Conservation (phyloP, 176 grass and related monocot species). For the Zea luxurians region DNA sequence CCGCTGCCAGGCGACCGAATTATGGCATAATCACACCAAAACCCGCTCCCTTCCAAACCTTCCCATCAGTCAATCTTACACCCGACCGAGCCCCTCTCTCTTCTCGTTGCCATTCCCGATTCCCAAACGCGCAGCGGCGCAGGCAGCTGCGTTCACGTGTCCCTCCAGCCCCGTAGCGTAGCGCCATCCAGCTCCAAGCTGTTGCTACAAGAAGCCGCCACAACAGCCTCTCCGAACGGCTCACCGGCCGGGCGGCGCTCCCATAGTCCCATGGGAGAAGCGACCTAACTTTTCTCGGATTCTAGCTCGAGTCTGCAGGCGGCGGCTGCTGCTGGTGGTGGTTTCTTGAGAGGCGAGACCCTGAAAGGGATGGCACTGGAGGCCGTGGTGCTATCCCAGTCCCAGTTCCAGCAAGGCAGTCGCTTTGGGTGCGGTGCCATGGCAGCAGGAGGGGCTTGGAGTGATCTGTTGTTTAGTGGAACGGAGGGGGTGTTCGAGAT, state of each 20-base stretch:
- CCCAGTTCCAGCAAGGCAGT: neutral
- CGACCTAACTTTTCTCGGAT: constrained; percentile 8
- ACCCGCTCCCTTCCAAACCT: constrained; percentile 47
- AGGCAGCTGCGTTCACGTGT: constrained; percentile 45
- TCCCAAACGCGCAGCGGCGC: neutral
- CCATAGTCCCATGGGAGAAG: constrained; percentile 29
- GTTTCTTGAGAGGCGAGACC: constrained; percentile 23
- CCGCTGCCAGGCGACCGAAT: constrained; percentile 44
- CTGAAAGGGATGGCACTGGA: constrained; percentile 71
- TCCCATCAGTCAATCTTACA: constrained; percentile 34
- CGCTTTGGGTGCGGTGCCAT: constrained; percentile 58
- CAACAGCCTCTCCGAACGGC: constrained; percentile 19
- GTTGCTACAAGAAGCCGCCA: neutral
- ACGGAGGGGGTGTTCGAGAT: constrained; percentile 25
- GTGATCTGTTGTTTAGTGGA: constrained; percentile 22
- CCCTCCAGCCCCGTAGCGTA: neutral
- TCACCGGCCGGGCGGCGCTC: neutral
- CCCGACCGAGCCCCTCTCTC: neutral
- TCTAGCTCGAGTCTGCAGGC: neutral
- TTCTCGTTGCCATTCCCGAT: constrained; percentile 17
- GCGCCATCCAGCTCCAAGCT: too few species aligned
- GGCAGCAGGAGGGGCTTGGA: constrained; percentile 48
- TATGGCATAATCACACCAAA: constrained; percentile 62
- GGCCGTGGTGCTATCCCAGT: constrained; percentile 63
- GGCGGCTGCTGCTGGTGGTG: neutral